Percentiles rank a stretch among this genome's conserved stretches.
Evolutionary conservation across 2,329 filamentous ascomycete species (phyloP).

Genomic region (Aspergillus fructus): DNA sequence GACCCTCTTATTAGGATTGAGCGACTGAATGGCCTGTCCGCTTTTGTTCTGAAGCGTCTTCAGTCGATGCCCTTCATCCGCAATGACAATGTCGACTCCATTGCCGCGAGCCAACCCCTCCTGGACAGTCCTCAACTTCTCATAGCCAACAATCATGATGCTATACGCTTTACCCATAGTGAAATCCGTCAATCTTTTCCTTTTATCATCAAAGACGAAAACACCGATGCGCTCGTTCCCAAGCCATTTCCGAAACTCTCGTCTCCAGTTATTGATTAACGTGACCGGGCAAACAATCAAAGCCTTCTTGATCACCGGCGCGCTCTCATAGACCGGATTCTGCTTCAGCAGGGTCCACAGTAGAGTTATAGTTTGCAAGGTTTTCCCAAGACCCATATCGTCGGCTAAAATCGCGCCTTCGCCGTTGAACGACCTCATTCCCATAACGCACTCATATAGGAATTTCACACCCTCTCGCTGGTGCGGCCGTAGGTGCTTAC

Average conservation of each 20-base stretch:
- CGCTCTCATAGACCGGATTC: constrained; percentile 61
- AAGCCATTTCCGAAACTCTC: constrained; percentile 73
- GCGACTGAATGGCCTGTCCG: constrained; percentile 62
- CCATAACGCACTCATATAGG: constrained; percentile 75
- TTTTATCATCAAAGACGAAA: constrained; percentile 62
- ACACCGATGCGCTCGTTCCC: constrained; percentile 69
- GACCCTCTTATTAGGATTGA: constrained; percentile 61
- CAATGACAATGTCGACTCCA: constrained; percentile 68
- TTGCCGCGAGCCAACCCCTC: constrained; percentile 63
- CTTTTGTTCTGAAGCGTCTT: constrained; percentile 70
- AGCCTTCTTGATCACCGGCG: constrained; percentile 66
- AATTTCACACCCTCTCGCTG: constrained; percentile 70
- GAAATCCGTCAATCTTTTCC: constrained; percentile 64
- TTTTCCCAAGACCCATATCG: constrained; percentile 75
- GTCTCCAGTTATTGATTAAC: constrained; percentile 70
- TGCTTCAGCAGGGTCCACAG: constrained; percentile 73
- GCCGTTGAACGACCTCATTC: constrained; percentile 64
- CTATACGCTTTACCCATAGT: constrained; percentile 67
- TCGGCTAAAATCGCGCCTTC: constrained; percentile 71
- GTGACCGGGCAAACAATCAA: constrained; percentile 73
- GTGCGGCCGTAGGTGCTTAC: constrained; percentile 63
- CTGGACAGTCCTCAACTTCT: constrained; percentile 65
- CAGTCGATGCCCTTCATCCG: constrained; percentile 67
- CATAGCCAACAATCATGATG: constrained; percentile 73
- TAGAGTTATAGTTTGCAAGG: constrained; percentile 68